Base-by-base conservation (phyloP, 768 basidiomycete genomes). In the Candolleomyces eurysporus region DNA sequence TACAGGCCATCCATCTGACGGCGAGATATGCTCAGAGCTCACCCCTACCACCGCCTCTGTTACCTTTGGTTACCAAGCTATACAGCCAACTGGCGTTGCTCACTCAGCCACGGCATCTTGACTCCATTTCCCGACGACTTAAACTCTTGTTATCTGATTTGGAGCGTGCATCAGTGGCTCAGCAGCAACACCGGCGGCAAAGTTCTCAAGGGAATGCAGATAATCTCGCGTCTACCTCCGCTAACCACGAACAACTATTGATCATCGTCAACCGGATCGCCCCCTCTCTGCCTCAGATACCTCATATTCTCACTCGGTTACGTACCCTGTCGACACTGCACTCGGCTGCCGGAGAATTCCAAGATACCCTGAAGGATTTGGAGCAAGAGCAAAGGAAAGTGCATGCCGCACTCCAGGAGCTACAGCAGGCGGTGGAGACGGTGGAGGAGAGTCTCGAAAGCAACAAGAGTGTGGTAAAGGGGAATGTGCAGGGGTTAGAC, bases 51-150 rank as follows among this genome's bases (percentile, higher is more conserved):
- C 82, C 89, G 5, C 91, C 92, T 3, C 79, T 98, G n/a, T 77
- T 97, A 4, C 89, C 92, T 0, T 83, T 92, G 53, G 81, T 98
- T 57, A 84, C 84, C 17, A 86, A 91, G 48, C 84, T 98, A 48
- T 94, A 92, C 68, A 85, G 86, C 21, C 94, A 97, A 71, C 78
- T 98, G 22, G 85, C 88, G 7, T 80, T 98, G 16, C 86, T 99
- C 50, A 92, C 96, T 0, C 95, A 98, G 76, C 96, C 97, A 0
- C 87, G 96, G 16, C 95, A 98, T 69, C 88, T 98, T 54, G 97
- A 99, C 73, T 91, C 94, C 11, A 91, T 98, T 63, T 96, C 96
- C 2, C 86, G 96, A 5, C 88, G 96, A 5, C 84, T 98, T 63
- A 99, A 98, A 69, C 78, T 98, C 8, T 84, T 98, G 17, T 81